Evolutionary conservation across 2,329 filamentous ascomycete species (phyloP).

Genomic region (Arthrobotrys pseudoclavata): DNA sequence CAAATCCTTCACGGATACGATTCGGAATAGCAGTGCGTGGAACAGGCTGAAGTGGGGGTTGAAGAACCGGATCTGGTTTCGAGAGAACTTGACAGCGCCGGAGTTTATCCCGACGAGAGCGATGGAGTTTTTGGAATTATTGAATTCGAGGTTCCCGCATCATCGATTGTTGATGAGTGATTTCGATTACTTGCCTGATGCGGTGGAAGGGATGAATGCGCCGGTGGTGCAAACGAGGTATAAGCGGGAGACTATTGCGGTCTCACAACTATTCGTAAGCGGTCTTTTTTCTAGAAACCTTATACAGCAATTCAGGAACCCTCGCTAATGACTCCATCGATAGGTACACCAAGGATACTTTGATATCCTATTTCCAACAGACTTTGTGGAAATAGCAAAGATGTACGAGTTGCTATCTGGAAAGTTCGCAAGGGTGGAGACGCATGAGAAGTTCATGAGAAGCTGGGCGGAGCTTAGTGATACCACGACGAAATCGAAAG

Average conservation of each 20-base stretch:
- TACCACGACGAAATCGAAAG: constrained; percentile 87
- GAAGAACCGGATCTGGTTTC: constrained; percentile 74
- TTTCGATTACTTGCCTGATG: constrained; percentile 87
- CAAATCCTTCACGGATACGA: constrained; percentile 58
- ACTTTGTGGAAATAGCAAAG: constrained; percentile 90
- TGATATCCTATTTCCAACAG: constrained; percentile 97
- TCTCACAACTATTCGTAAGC: constrained; percentile 87
- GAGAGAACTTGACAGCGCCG: constrained; percentile 81
- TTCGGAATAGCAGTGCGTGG: constrained; percentile 36
- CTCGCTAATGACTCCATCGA: constrained; percentile 3
- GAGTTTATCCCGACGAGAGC: constrained; percentile 95
- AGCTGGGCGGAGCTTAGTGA: constrained; percentile 92
- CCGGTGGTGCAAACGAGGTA: constrained; percentile 97
- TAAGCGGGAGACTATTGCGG: constrained; percentile 85
- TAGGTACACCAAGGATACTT: constrained; percentile 98
- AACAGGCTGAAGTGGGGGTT: constrained; percentile 71
- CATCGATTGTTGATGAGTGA: constrained; percentile 91
- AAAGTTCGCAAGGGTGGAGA: constrained; percentile 85
- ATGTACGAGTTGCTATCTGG: constrained; percentile 89
- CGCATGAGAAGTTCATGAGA: constrained; percentile 90
- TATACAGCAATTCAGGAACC: neutral
- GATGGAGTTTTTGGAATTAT: constrained; percentile 96
- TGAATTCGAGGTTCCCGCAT: constrained; percentile 87
- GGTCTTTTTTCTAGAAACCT: neutral
- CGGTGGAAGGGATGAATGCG: constrained; percentile 85